Evolutionary conservation across 306 rosid species (phyloP).

Genomic region (Pterocarpus macrocarpus): DNA sequence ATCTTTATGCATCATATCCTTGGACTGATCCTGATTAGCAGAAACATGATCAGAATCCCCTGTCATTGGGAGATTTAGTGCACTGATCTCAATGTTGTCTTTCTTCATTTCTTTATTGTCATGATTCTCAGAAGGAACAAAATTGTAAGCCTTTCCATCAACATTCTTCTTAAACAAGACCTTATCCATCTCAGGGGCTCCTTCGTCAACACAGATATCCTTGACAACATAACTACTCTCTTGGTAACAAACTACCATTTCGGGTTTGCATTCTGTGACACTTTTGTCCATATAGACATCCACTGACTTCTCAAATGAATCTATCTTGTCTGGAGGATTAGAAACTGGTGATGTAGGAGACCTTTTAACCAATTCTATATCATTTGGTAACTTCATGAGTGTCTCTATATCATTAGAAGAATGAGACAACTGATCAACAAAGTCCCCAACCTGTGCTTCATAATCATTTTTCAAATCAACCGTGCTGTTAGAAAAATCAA

Average conservation of each 20-base stretch:
- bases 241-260: slow-evolving; percentile 63
- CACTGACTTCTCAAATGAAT: slow-evolving; percentile 44
- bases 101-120: slow-evolving; percentile 36
- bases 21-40: slow-evolving; percentile 35
- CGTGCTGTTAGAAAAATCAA: slow-evolving; percentile 32
- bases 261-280: slow-evolving; percentile 70
- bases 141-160: slow-evolving; percentile 54
- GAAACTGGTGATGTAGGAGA: slow-evolving; percentile 38
- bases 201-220: slow-evolving; percentile 87
- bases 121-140: slow-evolving; percentile 42
- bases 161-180: slow-evolving; percentile 52
- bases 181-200: slow-evolving; percentile 62
- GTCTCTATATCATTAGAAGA: slow-evolving; percentile 55
- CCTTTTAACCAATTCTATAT: slow-evolving; percentile 43
- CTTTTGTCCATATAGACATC: slow-evolving; percentile 65
- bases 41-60: slow-evolving; percentile 51
- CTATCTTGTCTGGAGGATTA: slow-evolving; percentile 42
- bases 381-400: slow-evolving; percentile 44
- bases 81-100: slow-evolving; percentile 47
- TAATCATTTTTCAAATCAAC: slow-evolving; percentile 45
- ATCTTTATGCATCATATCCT: slow-evolving; percentile 47
- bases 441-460: slow-evolving; percentile 36
- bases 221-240: slow-evolving; percentile 69
- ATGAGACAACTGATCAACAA: slow-evolving; percentile 49
- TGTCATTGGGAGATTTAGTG: slow-evolving; percentile 39